Evolutionary conservation across 2,329 filamentous ascomycete genomes (phyloP), one percentile per base, ranked within the genome.

Genomic region (Sporothrix schenckii): DNA sequence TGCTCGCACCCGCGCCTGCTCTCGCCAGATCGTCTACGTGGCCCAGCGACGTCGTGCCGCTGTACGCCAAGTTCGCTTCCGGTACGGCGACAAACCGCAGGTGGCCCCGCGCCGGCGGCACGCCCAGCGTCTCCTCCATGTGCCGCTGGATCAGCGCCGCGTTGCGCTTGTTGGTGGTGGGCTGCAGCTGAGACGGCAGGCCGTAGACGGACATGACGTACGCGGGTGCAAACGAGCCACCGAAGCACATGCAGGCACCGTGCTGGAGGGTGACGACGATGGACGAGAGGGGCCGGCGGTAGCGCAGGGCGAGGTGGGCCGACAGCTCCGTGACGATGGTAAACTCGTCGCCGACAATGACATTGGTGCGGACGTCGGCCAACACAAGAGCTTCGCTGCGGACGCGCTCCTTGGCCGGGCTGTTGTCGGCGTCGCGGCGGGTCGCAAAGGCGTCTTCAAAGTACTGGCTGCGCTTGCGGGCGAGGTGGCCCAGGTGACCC

Each of bases 141-240:
- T 91, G 90, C n/a, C 83, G 84, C 77, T 95, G 92, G 3, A 96
- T 86, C 21, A 96, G 80, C n/a, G 86, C 84, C 0, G 92, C 88
- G 78, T 94, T 95, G 73, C 92, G 88, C 78, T 91, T 91, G 81
- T 97, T 97, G 68, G 88, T 92, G 3, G 88, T 86, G 0, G 91
- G 87, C 72, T 90, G 89, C 70, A 95, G 81, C 73, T 92, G 86
- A 13, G 84, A 84, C 0, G 91, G 85, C 11, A 95, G 83, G 0
- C 92, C 89, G 49, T 86, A 89, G 71, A 97, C 86, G 47, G 88
- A 90, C 76, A 97, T 83, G 72, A 89, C 86, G 77, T 97, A 97
- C 24, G 92, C 91, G 3, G 92, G 91, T 66, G 93, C 90, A 73
- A 92, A 91, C 5, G 88, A 89, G 49, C 89, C 91, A 1, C 88